Evolutionary conservation across 768 basidiomycete genomes (phyloP), one percentile per base, ranked within the genome.

Genomic region (Kwoniella mangroviensis): DNA sequence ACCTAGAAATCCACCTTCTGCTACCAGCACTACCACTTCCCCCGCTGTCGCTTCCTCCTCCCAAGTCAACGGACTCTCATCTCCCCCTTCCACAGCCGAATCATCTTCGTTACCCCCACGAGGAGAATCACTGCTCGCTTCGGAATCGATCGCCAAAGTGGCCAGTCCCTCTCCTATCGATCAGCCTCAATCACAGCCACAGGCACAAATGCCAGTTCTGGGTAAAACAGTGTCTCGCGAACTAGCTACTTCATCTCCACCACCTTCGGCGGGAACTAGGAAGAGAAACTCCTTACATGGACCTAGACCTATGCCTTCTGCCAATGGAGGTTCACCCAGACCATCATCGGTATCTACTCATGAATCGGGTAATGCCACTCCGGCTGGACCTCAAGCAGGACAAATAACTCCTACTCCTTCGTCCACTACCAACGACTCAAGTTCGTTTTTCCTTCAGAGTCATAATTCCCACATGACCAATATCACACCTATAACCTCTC

Each of bases 251-350:
- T 56, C 55, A 17, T 58, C 70, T 43, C 57, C 43, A 51, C 41
- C 64, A 42, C 55, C 28, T 19, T 49, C 63, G 15, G n/a, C 63
- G 26, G 59, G 34, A 26, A 40, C 43, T 22, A 28, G 54, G 57
- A 67, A 72, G 54, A 26, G 65, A n/a, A 53, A 59, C 40, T 72
- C 70, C 19, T 28, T 72, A 28, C 45, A 55, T 17, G 70, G 70
- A n/a, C 70, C 70, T 52, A 40, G 70, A 59, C 70, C 70, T 2
- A 72, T 72, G 70, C 70, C 66, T 34, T 6, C 28, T 15, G 9
- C 28, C 15, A 51, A 24, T 10, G 62, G 52, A 17, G 41, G 43
- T 22, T 43, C 45, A n/a, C 53, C 68, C 9, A 54, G 68, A 57
- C 68, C 68, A 12, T 41, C 62, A 17, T 62, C 59, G 7, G 55